Percentiles rank a stretch among this genome's conserved stretches.
Conservation (phyloP, 1,139 yeast species). For the Saccharomycopsis hybrid region DNA sequence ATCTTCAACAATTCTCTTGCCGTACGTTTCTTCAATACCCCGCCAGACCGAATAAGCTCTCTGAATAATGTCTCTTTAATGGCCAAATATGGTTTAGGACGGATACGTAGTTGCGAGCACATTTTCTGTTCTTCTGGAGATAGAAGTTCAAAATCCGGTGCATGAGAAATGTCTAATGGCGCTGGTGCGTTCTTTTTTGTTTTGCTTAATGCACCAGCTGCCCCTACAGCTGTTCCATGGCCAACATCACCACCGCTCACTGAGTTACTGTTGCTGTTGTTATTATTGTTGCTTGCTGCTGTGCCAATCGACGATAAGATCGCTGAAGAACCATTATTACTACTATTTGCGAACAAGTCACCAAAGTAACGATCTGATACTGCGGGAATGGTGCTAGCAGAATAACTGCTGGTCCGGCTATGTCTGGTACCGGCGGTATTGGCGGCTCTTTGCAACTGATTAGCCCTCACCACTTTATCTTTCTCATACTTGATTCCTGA, state of each 20-base stretch:
- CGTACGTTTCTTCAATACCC: slow-evolving; percentile 71
- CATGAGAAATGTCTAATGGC: slow-evolving; percentile 60
- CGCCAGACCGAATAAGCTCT: slow-evolving; percentile 81
- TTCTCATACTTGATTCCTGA: slow-evolving; percentile 83
- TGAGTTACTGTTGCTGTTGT: not conserved
- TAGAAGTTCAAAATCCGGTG: slow-evolving; percentile 75
- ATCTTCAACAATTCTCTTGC: slow-evolving; percentile 79
- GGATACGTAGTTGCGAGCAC: slow-evolving; percentile 74
- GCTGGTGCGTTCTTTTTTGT: slow-evolving; percentile 11
- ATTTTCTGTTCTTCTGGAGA: slow-evolving; percentile 81
- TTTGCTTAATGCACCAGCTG: not conserved
- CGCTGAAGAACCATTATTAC: not conserved
- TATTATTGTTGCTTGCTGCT: too few species aligned
- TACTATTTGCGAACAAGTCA: slow-evolving; percentile 11
- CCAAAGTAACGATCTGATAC: slow-evolving; percentile 57
- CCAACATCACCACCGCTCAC: too few species aligned
- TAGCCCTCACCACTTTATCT: slow-evolving; percentile 63
- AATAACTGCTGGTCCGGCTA: slow-evolving; percentile 15
- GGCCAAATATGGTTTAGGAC: slow-evolving; percentile 91
- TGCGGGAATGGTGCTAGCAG: slow-evolving; percentile 32
- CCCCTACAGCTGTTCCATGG: too few species aligned
- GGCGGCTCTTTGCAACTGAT: slow-evolving; percentile 59
- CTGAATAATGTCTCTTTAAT: slow-evolving; percentile 88
- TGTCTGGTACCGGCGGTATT: slow-evolving; percentile 16
- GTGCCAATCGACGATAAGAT: not conserved